phyloP scores from a whole-genome alignment of 768 basidiomycete species.

The Phylloporus sp. region DNA sequence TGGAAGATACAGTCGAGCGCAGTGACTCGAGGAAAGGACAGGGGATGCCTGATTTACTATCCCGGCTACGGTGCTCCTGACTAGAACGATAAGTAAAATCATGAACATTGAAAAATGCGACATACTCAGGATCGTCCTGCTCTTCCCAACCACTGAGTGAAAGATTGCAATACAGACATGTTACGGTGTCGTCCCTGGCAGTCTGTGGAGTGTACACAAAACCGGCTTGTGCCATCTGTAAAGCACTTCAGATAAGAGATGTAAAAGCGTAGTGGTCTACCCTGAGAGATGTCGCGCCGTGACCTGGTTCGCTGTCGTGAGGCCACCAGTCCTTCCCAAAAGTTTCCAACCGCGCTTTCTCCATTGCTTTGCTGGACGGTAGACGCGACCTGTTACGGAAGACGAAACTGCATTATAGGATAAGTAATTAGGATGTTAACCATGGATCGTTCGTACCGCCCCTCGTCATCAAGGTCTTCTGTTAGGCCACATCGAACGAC shows the following conservation, averaged over 20 bases:
- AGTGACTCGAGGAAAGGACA: constrained; percentile 43
- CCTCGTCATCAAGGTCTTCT: constrained; percentile 53
- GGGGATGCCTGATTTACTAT: constrained; percentile 39
- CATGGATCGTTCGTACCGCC: constrained; percentile 41
- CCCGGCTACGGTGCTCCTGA: constrained; percentile 72
- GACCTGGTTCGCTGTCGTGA: constrained; percentile 57
- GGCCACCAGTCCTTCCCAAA: constrained; percentile 76
- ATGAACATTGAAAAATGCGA: background rate
- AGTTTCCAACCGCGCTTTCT: constrained; percentile 67
- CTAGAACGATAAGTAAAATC: constrained; percentile 34
- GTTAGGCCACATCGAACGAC: constrained; percentile 67
- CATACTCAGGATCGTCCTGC: constrained; percentile 84
- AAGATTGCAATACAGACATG: constrained; percentile 81
- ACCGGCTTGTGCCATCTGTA: constrained; percentile 80
- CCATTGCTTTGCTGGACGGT: constrained; percentile 67
- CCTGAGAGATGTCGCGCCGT: constrained; percentile 70
- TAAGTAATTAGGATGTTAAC: background rate
- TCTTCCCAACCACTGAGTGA: constrained; percentile 84
- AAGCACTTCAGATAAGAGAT: constrained; percentile 1
- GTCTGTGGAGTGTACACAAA: constrained; percentile 76
- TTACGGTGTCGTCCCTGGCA: constrained; percentile 71
- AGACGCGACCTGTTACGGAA: constrained; percentile 57
- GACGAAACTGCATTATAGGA: constrained; percentile 42
- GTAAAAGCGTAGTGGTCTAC: constrained; percentile 31
- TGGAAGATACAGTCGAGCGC: constrained; percentile 29